phyloP scores from a whole-genome alignment of 495 filamentous ascomycete genomes.

The Daldinia decipiens region DNA sequence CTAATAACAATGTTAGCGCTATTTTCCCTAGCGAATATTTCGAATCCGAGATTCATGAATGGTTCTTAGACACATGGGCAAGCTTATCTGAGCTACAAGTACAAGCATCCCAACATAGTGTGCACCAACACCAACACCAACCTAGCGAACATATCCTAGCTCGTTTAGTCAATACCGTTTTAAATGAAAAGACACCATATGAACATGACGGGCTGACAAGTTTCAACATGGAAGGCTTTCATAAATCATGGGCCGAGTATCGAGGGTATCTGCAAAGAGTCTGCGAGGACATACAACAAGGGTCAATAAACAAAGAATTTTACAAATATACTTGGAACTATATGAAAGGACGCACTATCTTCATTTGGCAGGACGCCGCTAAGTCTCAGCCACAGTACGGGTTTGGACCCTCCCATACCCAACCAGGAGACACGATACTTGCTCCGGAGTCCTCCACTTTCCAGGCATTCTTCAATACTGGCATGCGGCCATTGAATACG shows the following conservation, averaged over 20 bases:
- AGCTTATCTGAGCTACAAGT: not conserved
- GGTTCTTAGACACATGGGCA: not conserved
- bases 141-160: not conserved
- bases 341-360: not conserved
- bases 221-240: not conserved
- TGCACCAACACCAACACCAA: not conserved
- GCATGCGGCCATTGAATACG: not conserved
- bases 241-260: not conserved
- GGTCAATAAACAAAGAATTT: not conserved
- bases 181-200: not conserved
- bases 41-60: not conserved
- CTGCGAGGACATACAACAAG: not conserved
- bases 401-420: not conserved
- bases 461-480: not conserved
- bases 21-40: not conserved
- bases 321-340: not conserved
- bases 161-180: not conserved
- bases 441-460: not conserved
- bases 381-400: not conserved
- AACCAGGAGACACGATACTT: not conserved
- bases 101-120: not conserved
- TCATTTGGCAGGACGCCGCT: not conserved
- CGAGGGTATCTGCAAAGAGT: not conserved
- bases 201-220: not conserved
- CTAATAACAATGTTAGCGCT: not conserved